Evolutionary conservation across 768 basidiomycete species (phyloP).

Genomic region (Kwoniella dendrophila): DNA sequence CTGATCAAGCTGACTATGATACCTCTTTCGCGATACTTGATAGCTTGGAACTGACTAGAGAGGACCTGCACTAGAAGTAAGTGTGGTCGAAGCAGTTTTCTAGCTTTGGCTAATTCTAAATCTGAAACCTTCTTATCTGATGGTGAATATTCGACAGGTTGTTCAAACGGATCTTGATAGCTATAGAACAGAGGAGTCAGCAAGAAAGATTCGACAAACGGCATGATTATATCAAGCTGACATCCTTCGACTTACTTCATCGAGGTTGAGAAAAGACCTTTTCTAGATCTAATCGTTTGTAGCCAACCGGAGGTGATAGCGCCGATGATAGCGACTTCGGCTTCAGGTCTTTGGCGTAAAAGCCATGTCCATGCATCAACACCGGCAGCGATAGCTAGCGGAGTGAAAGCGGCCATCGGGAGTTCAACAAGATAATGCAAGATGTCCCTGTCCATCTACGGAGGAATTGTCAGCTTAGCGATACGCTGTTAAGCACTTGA

Average conservation of each 20-base stretch:
- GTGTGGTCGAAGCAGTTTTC: slow-evolving; percentile 79
- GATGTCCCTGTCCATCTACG: slow-evolving; percentile 78
- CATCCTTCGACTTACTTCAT: slow-evolving; percentile 72
- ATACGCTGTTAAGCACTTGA: background rate
- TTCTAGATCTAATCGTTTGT: slow-evolving; percentile 71
- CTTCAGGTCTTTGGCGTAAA: slow-evolving; percentile 76
- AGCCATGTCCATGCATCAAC: slow-evolving; percentile 98
- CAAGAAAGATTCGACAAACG: background rate
- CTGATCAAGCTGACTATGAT: slow-evolving; percentile 84
- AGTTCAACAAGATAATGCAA: slow-evolving; percentile 82
- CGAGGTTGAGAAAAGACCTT: slow-evolving; percentile 78
- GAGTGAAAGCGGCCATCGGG: slow-evolving; percentile 87
- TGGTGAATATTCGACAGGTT: slow-evolving; percentile 82
- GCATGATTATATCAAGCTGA: too few species aligned
- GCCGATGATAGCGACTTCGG: slow-evolving; percentile 79
- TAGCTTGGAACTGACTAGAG: slow-evolving; percentile 88
- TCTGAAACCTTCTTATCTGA: slow-evolving; percentile 80
- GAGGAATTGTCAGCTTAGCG: slow-evolving; percentile 23
- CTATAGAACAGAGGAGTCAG: slow-evolving; percentile 58
- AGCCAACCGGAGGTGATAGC: slow-evolving; percentile 89
- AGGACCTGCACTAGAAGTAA: slow-evolving; percentile 81
- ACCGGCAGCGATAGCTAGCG: slow-evolving; percentile 78
- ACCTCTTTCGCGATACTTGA: slow-evolving; percentile 79
- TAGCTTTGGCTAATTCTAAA: slow-evolving; percentile 68
- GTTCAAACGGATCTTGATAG: slow-evolving; percentile 82